These are phyloP conservation scores for Phaeophleospora eucalypticola DNA, from an alignment of 2,329 filamentous ascomycete genomes.

Conservation along the genomic window DNA sequence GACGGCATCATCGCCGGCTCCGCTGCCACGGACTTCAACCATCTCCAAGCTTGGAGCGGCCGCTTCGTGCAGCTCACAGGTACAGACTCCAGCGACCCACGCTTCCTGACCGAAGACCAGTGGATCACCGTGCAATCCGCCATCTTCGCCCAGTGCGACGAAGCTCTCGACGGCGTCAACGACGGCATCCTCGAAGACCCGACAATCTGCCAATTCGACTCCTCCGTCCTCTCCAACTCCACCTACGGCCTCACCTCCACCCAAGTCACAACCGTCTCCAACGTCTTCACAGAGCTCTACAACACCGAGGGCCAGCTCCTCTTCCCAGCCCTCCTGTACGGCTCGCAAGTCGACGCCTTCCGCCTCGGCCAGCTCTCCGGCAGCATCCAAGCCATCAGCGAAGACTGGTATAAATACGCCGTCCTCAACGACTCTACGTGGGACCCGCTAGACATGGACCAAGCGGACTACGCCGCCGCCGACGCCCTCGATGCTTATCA, in stretches of 20 bases:
- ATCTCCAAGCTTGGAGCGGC: constrained; percentile 43
- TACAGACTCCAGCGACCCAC: constrained; percentile 34
- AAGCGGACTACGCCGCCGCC: constrained; percentile 40
- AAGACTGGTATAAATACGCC: constrained; percentile 49
- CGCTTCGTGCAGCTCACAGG: constrained; percentile 42
- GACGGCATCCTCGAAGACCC: constrained; percentile 50
- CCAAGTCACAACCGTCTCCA: constrained; percentile 43
- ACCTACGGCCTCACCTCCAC: constrained; percentile 40
- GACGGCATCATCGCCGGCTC: constrained; percentile 47
- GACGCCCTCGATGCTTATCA: constrained; percentile 37
- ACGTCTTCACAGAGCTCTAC: constrained; percentile 42
- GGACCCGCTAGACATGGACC: constrained; percentile 37
- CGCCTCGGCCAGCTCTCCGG: constrained; percentile 39
- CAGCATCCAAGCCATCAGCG: constrained; percentile 40
- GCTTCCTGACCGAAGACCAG: constrained; percentile 38
- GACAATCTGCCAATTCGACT: constrained; percentile 41
- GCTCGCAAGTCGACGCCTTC: constrained; percentile 41
- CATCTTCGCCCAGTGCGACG: constrained; percentile 49
- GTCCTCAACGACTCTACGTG: constrained; percentile 45
- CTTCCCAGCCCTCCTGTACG: constrained; percentile 51
- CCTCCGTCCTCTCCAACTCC: constrained; percentile 35
- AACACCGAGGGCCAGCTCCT: constrained; percentile 43
- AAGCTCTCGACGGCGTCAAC: constrained; percentile 43
- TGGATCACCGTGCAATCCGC: constrained; percentile 44
- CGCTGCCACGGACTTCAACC: constrained; percentile 42